Base-by-base conservation (phyloP, 805 yeast genomes). In the Candida bentonensis region DNA sequence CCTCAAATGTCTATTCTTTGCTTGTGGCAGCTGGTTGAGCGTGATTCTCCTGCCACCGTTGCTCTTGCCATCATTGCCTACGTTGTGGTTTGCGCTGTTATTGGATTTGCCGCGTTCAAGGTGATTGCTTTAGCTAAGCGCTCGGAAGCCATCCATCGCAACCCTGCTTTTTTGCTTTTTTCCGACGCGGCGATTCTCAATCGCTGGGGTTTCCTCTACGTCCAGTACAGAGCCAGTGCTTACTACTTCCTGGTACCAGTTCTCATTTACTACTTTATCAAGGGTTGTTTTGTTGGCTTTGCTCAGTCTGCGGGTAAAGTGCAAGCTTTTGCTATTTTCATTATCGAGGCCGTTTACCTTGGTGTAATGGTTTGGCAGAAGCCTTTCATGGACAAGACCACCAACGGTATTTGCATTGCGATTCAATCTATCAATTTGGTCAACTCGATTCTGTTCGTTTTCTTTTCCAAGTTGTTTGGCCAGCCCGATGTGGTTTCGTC, bases 321-420 rank as follows among this genome's bases (percentile, higher is more conserved):
- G 3, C 96, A 83, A 59, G 83, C 95, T 1, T 71, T 85, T 49
- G 67, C 82, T 42, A 71, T 88, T 5, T 82, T 89, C 55, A 78
- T 70, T 15, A 67, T 84, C 48, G 97, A 92, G 60, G 65, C 89
- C 44, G 52, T 74, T 21, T 87, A 80, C 63, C 76, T 83, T 49
- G 72, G 72, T 27, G 67, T 69, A 0, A 54, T 87, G 22, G 79
- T 87, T 56, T 74, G 76, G 72, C 65, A 73, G 46, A 75, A 92
- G 62, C 98, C 98, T 9, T 92, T 75, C 62, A 79, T 92, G 88
- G 96, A 92, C 65, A 86, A 82, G 63, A 74, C 94, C 65, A 88
- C 97, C 26, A 92, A 92, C 55, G 79, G 77, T n/a, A 84, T 87
- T 74, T 89, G 88, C 64, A 89, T 92, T 53, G 72, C 83, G 41